phyloP scores from a whole-genome alignment of 257 asterid species.

The Lantana camara region DNA sequence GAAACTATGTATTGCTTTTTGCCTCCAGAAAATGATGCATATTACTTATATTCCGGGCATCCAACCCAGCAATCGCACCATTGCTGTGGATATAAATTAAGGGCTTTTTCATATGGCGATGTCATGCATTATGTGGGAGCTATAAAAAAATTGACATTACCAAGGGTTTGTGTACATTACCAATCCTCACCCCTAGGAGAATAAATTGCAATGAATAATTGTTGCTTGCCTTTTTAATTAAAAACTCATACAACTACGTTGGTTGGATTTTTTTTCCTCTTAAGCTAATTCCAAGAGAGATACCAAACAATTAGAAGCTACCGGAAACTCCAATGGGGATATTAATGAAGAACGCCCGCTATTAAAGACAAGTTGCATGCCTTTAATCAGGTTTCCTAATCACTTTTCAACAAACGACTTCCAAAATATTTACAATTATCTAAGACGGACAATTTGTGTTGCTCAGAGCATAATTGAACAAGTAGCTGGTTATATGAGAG shows the following conservation, averaged over 20 bases:
- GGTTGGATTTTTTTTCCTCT: slow-evolving; percentile 22
- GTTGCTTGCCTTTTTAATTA: not conserved
- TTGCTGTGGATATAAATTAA: too few relatives aligned
- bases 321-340: slow-evolving; percentile 47
- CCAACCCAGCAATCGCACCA: too few relatives aligned
- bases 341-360: slow-evolving; percentile 82
- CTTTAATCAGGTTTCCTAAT: slow-evolving; percentile 78
- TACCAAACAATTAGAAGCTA: slow-evolving; percentile 42
- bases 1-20: too few relatives aligned
- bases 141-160: too few relatives aligned
- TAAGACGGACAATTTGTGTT: slow-evolving; percentile 29
- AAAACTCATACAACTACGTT: slow-evolving; percentile 16
- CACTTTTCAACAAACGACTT: too few relatives aligned
- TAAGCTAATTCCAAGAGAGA: slow-evolving; percentile 42
- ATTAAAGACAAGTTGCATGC: slow-evolving; percentile 89
- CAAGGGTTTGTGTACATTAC: too few relatives aligned
- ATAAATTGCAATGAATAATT: not conserved
- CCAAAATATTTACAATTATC: slow-evolving; percentile 15
- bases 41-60: too few relatives aligned
- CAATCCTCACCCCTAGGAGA: not conserved
- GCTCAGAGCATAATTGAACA: slow-evolving; percentile 84
- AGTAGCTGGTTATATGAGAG: slow-evolving; percentile 92
- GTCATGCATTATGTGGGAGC: too few relatives aligned
- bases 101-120: too few relatives aligned
- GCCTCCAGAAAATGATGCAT: too few relatives aligned